Evolutionary conservation across 2,329 filamentous ascomycete species (phyloP).

Genomic region (Grosmannia huntii): DNA sequence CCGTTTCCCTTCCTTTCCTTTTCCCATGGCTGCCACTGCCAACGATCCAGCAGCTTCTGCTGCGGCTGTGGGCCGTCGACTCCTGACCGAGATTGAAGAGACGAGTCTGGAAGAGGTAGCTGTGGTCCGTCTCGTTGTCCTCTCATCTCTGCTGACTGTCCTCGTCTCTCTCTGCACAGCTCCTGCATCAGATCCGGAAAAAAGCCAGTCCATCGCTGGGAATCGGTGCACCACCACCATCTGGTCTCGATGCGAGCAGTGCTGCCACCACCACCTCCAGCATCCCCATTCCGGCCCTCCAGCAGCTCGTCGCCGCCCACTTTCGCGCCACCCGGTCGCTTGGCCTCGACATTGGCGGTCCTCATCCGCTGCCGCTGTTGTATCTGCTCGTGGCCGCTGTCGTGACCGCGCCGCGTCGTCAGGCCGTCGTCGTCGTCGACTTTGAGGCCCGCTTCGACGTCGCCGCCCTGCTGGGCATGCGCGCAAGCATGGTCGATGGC

Average conservation of each 20-base stretch:
- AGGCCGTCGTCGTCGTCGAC: conserved; percentile 42
- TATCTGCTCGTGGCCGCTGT: conserved; percentile 42
- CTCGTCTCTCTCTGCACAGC: conserved; percentile 1
- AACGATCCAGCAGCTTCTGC: conserved; percentile 14
- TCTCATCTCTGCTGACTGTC: conserved; percentile 1
- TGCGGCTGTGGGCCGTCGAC: conserved; percentile 30
- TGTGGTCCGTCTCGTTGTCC: neutral
- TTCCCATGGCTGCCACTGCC: neutral
- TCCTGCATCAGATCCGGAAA: conserved; percentile 5
- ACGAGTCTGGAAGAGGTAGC: conserved; percentile 45
- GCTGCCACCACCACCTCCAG: conserved; percentile 2
- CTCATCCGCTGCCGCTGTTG: conserved; percentile 36
- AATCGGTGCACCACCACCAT: too few species aligned
- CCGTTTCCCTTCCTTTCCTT: too few species aligned
- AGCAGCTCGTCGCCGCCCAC: conserved; percentile 32
- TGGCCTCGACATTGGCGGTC: conserved; percentile 37
- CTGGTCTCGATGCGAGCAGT: neutral
- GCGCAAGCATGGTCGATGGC: neutral
- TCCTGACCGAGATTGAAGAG: conserved; percentile 44
- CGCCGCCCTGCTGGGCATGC: conserved; percentile 26
- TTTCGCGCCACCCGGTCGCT: conserved; percentile 34
- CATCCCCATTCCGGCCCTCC: conserved; percentile 22
- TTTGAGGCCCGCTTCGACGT: conserved; percentile 42
- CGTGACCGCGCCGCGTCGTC: conserved; percentile 31
- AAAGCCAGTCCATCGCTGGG: neutral